Evolutionary conservation across 2,329 filamentous ascomycete species (phyloP).

Genomic region (Tolypocladium album): DNA sequence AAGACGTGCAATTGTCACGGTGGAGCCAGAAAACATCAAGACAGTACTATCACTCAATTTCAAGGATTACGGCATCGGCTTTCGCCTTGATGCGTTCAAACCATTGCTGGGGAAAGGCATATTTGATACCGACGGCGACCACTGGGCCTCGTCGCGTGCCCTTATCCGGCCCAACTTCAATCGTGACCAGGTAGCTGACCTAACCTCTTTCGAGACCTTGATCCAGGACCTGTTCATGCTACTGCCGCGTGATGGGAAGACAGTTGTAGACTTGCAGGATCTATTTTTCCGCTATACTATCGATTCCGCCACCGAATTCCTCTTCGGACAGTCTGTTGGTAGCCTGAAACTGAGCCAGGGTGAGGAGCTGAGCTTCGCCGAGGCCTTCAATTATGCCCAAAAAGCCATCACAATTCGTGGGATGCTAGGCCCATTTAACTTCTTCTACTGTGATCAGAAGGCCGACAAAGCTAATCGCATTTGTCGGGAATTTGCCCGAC

Average conservation of each 20-base stretch:
- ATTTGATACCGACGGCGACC: slow-evolving; percentile 29
- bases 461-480: slow-evolving; percentile 1
- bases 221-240: slow-evolving; percentile 21
- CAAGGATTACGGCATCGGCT: slow-evolving; percentile 27
- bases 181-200: slow-evolving; percentile 12
- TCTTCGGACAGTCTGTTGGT: slow-evolving; percentile 38
- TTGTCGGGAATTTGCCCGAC: slow-evolving; percentile 4
- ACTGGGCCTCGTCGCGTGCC: slow-evolving; percentile 29
- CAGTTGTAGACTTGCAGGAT: slow-evolving; percentile 33
- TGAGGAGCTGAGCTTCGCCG: slow-evolving; percentile 13
- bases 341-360: slow-evolving; percentile 5
- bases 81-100: slow-evolving; percentile 10
- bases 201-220: slow-evolving; percentile 9
- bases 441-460: slow-evolving; percentile 8
- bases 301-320: slow-evolving; percentile 42
- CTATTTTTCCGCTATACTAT: slow-evolving; percentile 46
- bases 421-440: slow-evolving; percentile 7
- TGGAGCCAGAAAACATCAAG: slow-evolving; percentile 38
- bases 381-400: slow-evolving; percentile 22
- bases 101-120: slow-evolving; percentile 28
- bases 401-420: slow-evolving; percentile 1
- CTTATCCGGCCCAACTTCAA: slow-evolving; percentile 17
- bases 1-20: slow-evolving; percentile 10
- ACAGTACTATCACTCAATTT: slow-evolving; percentile 38
- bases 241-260: slow-evolving; percentile 7